A percentile compares a stretch with the other conserved stretches of the same genome.
Evolutionary conservation across 495 filamentous ascomycete genomes (phyloP).

Genomic region (Pyrenopolyporus hunteri): DNA sequence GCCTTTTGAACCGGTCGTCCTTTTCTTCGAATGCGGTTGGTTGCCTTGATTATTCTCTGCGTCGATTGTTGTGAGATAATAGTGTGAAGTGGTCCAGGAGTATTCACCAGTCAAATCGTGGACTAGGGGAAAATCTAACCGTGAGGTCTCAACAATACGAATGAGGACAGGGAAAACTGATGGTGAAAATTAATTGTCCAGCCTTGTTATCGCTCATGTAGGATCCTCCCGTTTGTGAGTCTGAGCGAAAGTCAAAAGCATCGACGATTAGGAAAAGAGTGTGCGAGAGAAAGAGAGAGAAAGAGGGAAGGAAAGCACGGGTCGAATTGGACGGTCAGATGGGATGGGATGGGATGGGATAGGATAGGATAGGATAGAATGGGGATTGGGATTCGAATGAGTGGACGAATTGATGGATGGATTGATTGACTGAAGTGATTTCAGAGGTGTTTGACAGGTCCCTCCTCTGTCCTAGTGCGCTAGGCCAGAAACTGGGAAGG

Average conservation of each 20-base stretch:
- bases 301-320: constrained; percentile 15
- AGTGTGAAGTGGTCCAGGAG: constrained; percentile 9
- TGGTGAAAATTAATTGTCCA: constrained; percentile 21
- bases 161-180: constrained; percentile 10
- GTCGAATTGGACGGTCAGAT: constrained; percentile 38
- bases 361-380: constrained; percentile 17
- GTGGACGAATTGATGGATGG: constrained; percentile 35
- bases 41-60: constrained; percentile 8
- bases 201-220: constrained; percentile 14
- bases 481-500: constrained; percentile 8
- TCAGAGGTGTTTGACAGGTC: constrained; percentile 38
- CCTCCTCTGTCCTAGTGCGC: constrained; percentile 4
- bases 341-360: constrained; percentile 29
- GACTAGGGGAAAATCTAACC: constrained; percentile 19
- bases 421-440: constrained; percentile 39
- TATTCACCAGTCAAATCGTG: constrained; percentile 15
- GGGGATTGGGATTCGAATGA: constrained; percentile 32
- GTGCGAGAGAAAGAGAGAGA: constrained; percentile 10
- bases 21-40: neutral
- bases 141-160: constrained; percentile 28
- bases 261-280: constrained; percentile 15
- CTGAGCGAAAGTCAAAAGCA: constrained; percentile 26
- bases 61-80: constrained; percentile 10
- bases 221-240: constrained; percentile 20
- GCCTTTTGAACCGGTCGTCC: neutral